Percentiles rank a stretch among this genome's conserved stretches.
These are phyloP conservation scores for Coleophoma crateriformis DNA, from an alignment of 2,329 filamentous ascomycete species.

Conservation along the genomic window DNA sequence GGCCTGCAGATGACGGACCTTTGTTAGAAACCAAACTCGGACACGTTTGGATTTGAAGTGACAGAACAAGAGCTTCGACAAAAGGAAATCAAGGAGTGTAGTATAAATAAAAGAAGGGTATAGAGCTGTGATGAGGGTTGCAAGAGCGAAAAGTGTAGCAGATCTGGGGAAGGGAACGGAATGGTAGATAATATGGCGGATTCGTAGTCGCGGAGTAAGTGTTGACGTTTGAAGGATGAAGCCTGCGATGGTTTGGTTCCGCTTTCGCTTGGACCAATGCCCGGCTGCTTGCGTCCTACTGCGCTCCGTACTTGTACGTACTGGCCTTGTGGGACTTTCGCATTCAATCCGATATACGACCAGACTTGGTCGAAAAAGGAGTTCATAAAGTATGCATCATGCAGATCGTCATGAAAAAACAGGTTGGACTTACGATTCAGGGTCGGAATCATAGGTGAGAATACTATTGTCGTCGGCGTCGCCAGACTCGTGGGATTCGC, in stretches of 20 bases:
- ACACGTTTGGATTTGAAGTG: not conserved
- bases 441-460: constrained; percentile 25
- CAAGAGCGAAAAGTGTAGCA: not conserved
- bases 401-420: not conserved
- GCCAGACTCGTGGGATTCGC: constrained; percentile 1
- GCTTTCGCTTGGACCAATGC: constrained; percentile 6
- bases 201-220: not conserved
- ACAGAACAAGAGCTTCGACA: not conserved
- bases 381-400: no score
- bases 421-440: constrained; percentile 25
- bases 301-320: not conserved
- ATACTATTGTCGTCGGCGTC: constrained; percentile 21
- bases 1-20: constrained; percentile 10
- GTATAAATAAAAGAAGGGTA: not conserved
- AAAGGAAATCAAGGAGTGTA: no score
- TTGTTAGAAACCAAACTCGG: not conserved
- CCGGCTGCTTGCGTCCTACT: not conserved
- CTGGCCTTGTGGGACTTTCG: no score
- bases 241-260: constrained; percentile 10
- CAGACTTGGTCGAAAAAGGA: no score
- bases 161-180: not conserved
- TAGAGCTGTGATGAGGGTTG: not conserved
- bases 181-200: no score
- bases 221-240: constrained; percentile 6
- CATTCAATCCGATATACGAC: no score